phyloP scores from a whole-genome alignment of 768 basidiomycete genomes.

The Lentinula guzmanii region DNA sequence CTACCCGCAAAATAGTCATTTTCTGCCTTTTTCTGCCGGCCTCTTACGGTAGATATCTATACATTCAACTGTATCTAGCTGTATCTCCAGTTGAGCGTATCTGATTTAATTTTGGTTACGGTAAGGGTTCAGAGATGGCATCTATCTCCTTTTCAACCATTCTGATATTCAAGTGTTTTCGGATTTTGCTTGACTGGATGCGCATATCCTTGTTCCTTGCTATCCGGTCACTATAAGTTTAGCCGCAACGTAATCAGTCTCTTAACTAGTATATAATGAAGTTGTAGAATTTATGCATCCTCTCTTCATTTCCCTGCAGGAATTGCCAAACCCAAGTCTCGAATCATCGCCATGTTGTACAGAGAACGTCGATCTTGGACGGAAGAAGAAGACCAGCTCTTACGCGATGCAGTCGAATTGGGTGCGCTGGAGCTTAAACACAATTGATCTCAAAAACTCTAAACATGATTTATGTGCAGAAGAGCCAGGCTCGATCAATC shows the following conservation, averaged over 20 bases:
- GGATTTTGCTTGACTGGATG: neutral
- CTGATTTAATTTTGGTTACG: neutral
- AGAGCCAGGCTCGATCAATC: conserved; percentile 9
- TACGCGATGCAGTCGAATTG: conserved; percentile 43
- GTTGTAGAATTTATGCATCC: neutral
- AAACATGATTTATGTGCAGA: conserved; percentile 11
- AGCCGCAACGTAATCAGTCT: neutral
- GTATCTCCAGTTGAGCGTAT: neutral
- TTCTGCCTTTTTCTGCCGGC: neutral
- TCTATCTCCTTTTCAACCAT: neutral
- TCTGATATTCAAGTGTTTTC: neutral
- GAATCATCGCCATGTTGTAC: neutral
- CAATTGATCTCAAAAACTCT: neutral
- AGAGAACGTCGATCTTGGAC: conserved; percentile 49
- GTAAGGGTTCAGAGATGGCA: neutral
- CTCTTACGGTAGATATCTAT: neutral
- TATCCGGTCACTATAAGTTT: neutral
- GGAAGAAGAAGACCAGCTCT: conserved; percentile 44
- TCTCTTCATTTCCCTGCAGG: neutral
- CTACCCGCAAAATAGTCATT: neutral
- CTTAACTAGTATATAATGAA: neutral
- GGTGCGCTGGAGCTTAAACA: conserved; percentile 23
- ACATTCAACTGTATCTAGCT: neutral
- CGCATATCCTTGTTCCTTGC: neutral
- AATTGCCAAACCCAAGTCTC: neutral